Base-by-base conservation (phyloP, 106 monocot genomes). In the Acanthochlamys bracteata region DNA sequence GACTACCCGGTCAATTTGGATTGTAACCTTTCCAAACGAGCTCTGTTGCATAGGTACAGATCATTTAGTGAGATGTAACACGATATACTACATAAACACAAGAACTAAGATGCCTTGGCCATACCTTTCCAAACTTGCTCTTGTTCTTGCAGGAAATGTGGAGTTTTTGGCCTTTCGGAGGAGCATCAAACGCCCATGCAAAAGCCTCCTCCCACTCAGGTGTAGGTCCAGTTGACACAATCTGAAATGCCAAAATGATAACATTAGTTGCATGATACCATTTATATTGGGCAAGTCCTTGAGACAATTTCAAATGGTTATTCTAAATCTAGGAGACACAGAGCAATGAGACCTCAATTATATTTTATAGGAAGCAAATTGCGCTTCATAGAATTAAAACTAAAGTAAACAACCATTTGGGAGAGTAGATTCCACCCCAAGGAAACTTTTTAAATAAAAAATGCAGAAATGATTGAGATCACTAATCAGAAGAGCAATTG, bases 81-180 rank as follows among this genome's bases (percentile, higher is more conserved):
- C 22, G 20, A 20, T 55, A 55, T 10, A 21, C n/a, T 55, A 55
- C 20, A 21, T 21, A 55, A 22, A 21, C 3, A 49, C 16, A 55
- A 20, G 55, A 67, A 60, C 46, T 4, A 14, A 41, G 8, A 43
- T 0, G 49, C 26, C 15, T 11, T 26, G 51, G 12, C 15, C 7
- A 69, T 82, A 99, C 98, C 92, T 99, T 99, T 53, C 98, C 98
- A 60, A 99, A 72, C 76, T 99, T 99, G 89, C 98, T 99, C 81
- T 99, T 99, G 47, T 99, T 99, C 76, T 92, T 99, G 89, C 98
- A 99, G 24, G 98, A 99, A 53, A 99, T 99, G 71, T 99, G 92
- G 68, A 99, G 98, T 72, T 99, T 99, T 66, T 99, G 98, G 25
- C 98, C 92, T 67, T 92, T 92, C 0, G 98, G 98, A 20, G 98